Evolutionary conservation across 768 basidiomycete genomes (phyloP), one percentile per base, ranked within the genome.

Genomic region (Mycena indigotica): DNA sequence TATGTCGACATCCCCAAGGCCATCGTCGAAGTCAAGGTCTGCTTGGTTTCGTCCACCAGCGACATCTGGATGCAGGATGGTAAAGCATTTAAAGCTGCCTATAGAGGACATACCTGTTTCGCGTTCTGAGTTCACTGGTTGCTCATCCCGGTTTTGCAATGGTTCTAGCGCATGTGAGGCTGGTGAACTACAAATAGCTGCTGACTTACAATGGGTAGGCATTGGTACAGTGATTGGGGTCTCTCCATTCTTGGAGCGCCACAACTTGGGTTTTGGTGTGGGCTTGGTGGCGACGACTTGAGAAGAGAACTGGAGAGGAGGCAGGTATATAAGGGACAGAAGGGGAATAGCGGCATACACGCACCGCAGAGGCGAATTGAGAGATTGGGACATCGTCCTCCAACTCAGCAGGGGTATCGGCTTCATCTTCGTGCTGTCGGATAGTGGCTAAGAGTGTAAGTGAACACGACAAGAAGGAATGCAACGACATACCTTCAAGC

Each of bases 361-460:
- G 25, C 52, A 58, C 57, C 4, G 57, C 46, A 17, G 3, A 13
- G 17, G 32, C 26, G 30, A 39, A 53, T 2, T 44, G 6, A 1
- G 52, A 58, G 44, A 53, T 58, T 2, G 45, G 10, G 13, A 53
- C 32, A 10, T 53, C 57, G 23, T 53, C 46, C 52, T 58, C 57
- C 17, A 53, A 50, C 28, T 58, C 57, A 32, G 49, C 48, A 2
- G 45, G 44, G 13, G 44, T 35, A 28, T 28, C 19, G 0, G 39
- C 19, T 0, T 4, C 44, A 19, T 53, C 41, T n/a, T n/a, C n/a
- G 12, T 28, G 41, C 4, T 53, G 49, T 3, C 19, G 57, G 3
- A 58, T 41, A 24, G 28, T 3, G 19, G 23, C 57, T 58, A 28
- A 50, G 23, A 5, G 30, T 13, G 24, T 48, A 21, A 39, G 30